Conservation (phyloP, 2,329 filamentous ascomycete species). For the Colletotrichum limetticola region DNA sequence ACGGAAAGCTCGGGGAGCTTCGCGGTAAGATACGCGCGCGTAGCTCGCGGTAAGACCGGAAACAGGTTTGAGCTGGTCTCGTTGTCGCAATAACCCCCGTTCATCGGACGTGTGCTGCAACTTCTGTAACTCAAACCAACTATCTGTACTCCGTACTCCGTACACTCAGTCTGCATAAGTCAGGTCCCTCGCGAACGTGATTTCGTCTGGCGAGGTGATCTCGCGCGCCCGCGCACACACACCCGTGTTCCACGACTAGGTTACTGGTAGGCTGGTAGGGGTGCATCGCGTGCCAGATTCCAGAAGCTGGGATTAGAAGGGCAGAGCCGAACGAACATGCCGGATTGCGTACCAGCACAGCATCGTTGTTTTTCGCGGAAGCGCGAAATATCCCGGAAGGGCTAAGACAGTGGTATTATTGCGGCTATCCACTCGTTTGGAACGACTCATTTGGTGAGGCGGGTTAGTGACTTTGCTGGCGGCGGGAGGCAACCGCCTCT, state of each 20-base stretch:
- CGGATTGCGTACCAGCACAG: neutral
- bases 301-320: neutral
- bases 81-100: constrained; percentile 12
- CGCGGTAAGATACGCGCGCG: constrained; percentile 2
- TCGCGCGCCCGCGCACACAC: too few relatives aligned
- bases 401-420: constrained; percentile 17
- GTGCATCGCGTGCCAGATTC: constrained; percentile 17
- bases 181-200: constrained; percentile 1
- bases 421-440: constrained; percentile 24
- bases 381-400: constrained; percentile 23
- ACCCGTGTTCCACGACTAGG: neutral
- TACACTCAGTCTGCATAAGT: neutral
- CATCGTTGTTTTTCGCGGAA: constrained; percentile 20
- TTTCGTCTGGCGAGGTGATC: constrained; percentile 4
- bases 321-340: neutral
- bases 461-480: constrained; percentile 12
- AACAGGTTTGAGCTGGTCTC: neutral
- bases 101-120: constrained; percentile 10
- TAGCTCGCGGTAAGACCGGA: constrained; percentile 20
- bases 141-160: neutral
- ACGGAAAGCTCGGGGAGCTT: constrained; percentile 22
- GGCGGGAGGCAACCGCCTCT: constrained; percentile 3
- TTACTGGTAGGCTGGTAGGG: neutral
- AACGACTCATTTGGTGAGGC: constrained; percentile 31
- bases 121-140: neutral